Percentiles rank a stretch among this genome's conserved stretches.
Evolutionary conservation across 345 rosid species (phyloP).

Genomic region (Erucastrum elatum): DNA sequence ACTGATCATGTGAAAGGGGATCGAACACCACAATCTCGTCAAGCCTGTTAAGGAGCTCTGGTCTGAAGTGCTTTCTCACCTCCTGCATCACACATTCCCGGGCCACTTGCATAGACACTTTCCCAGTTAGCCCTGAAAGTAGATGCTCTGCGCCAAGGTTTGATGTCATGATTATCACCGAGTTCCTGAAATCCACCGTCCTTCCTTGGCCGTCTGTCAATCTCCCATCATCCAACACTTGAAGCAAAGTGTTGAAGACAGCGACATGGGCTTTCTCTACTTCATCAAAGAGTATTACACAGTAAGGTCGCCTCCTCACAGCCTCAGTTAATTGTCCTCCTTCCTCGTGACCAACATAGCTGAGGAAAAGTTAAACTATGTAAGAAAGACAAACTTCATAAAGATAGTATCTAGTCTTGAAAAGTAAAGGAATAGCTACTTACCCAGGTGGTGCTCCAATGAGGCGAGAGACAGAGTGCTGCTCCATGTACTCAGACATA

Average conservation of each 20-base stretch:
- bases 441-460: constrained; percentile 95
- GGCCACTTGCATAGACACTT: constrained; percentile 78
- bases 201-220: constrained; percentile 96
- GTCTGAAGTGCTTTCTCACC: constrained; percentile 84
- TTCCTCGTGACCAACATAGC: constrained; percentile 95
- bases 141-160: constrained; percentile 93
- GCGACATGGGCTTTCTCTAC: constrained; percentile 91
- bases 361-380: constrained; percentile 19
- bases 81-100: constrained; percentile 81
- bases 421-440: constrained; percentile 8
- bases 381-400: neutral
- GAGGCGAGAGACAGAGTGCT: constrained; percentile 76
- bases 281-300: constrained; percentile 82
- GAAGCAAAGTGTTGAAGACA: constrained; percentile 89
- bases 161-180: constrained; percentile 94
- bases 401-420: neutral
- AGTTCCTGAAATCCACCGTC: constrained; percentile 77
- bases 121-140: constrained; percentile 68
- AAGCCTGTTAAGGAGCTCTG: constrained; percentile 84
- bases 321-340: constrained; percentile 96
- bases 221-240: constrained; percentile 89
- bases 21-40: constrained; percentile 89
- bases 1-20: constrained; percentile 86
- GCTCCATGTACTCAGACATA: constrained; percentile 92
- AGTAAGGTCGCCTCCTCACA: constrained; percentile 84